These are phyloP conservation scores for Cyclostephanos invisitatus DNA, from an alignment of 108 stramenopile species.

Conservation along the genomic window DNA sequence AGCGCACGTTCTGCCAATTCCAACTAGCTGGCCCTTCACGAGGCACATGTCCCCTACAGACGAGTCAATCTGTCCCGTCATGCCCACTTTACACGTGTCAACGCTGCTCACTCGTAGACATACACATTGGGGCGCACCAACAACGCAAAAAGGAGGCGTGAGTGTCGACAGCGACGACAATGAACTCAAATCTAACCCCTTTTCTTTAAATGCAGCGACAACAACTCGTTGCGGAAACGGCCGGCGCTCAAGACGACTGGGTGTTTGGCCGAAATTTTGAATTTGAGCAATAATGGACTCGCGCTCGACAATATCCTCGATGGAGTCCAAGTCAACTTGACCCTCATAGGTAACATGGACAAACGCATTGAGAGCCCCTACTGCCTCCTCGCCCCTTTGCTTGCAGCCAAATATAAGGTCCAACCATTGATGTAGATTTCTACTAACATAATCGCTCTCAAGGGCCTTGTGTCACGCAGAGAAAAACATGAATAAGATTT, in stretches of 20 bases:
- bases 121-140: conserved; percentile 87
- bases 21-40: conserved; percentile 78
- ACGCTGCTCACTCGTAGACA: conserved; percentile 55
- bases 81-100: conserved; percentile 74
- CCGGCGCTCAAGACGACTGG: conserved; percentile 82
- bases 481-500: conserved; percentile 9
- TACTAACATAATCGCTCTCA: conserved; percentile 91
- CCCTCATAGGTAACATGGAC: conserved; percentile 98
- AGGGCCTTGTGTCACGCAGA: conserved; percentile 55
- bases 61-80: conserved; percentile 65
- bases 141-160: conserved; percentile 94
- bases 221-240: conserved; percentile 70
- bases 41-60: conserved; percentile 88
- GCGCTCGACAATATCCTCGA: conserved; percentile 86
- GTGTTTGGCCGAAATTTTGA: conserved; percentile 98
- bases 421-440: conserved; percentile 92
- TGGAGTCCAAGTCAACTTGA: conserved; percentile 91
- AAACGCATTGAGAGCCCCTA: conserved; percentile 87
- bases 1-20: conserved; percentile 78
- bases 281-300: conserved; percentile 96
- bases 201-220: conserved; percentile 54
- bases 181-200: conserved; percentile 80
- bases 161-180: conserved; percentile 80
- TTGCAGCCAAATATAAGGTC: conserved; percentile 98
- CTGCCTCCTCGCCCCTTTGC: conserved; percentile 88